Percentiles rank a stretch among this genome's conserved stretches.
Conservation (phyloP, 306 rosid species). For the cucumber (Cucumis sativus) region Cucumber_9930_V3 NC_026661.2:18591001-18591500, state of each 20-base stretch:
- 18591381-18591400: not conserved
- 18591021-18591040: not conserved
- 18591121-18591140: not conserved
- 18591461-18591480: slow-evolving; percentile 42
- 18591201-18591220: not conserved
- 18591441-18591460: slow-evolving; percentile 28
- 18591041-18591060: not conserved
- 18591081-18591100: not conserved
- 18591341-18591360: not conserved
- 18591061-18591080: not conserved
- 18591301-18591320: not conserved
- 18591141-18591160: not conserved
- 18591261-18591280: not conserved
- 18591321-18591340: not conserved
- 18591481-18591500: slow-evolving; percentile 12
- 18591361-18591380: not conserved
- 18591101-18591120: not conserved
- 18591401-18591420: slow-evolving; percentile 57
- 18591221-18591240: not conserved
- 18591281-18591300: not conserved
- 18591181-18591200: not conserved
- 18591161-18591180: not conserved
- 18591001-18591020: not conserved
- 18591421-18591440: slow-evolving; percentile 29
- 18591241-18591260: not conserved